Conservation (phyloP, 129 eudicot species). For the Pittosporum tobira region DNA sequence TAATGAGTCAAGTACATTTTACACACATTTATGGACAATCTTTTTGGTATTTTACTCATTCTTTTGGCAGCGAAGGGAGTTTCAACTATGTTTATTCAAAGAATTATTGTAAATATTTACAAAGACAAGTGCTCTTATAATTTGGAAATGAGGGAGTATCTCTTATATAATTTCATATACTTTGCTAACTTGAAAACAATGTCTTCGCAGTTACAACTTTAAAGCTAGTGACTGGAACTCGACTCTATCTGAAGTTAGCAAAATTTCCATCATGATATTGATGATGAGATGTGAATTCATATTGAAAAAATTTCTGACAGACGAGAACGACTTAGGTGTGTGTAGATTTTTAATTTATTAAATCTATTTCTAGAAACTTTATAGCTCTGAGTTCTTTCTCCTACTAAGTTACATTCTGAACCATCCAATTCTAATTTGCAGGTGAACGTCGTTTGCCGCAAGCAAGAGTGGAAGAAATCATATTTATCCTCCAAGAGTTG, state of each 20-base stretch:
- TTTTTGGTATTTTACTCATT: no score
- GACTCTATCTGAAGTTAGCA: constrained; percentile 66
- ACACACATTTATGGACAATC: no score
- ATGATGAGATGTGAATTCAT: constrained; percentile 82
- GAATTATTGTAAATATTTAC: no score
- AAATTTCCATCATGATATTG: constrained; percentile 52
- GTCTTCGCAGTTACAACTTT: constrained; percentile 38
- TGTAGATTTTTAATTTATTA: constrained; percentile 8
- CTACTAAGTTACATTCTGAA: neutral
- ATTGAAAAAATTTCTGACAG: constrained; percentile 57
- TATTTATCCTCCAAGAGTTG: constrained; percentile 77
- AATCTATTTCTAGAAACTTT: neutral
- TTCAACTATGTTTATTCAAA: no score
- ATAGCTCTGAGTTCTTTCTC: neutral
- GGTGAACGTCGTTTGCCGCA: constrained; percentile 79
- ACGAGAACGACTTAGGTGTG: constrained; percentile 84
- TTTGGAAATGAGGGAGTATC: no score
- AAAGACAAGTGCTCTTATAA: no score
- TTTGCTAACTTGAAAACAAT: neutral
- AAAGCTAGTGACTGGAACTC: constrained; percentile 49
- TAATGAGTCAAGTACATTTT: no score
- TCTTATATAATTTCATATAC: neutral
- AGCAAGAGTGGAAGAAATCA: constrained; percentile 76
- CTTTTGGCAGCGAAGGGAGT: no score
- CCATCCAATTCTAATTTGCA: constrained; percentile 18